Conservation (phyloP, 2,329 filamentous ascomycete species). For the Huntiella moniliformis region DNA sequence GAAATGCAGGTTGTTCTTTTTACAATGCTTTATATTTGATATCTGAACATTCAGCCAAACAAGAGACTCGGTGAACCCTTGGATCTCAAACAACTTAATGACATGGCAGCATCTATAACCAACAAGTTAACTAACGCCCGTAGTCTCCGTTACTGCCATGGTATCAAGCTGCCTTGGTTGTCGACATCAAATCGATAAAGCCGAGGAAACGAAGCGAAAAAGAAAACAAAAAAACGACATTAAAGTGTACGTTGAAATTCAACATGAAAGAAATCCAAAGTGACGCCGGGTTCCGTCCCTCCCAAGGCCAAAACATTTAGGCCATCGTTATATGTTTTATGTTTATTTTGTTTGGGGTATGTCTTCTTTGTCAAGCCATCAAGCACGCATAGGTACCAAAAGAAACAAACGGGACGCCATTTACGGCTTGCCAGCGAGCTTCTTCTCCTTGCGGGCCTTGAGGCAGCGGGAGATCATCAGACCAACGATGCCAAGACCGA, state of each 20-base stretch:
- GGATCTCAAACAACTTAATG: too few species aligned
- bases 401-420: neutral
- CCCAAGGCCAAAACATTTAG: neutral
- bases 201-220: neutral
- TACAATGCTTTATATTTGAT: too few species aligned
- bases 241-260: too few species aligned
- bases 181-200: neutral
- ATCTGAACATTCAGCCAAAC: too few species aligned
- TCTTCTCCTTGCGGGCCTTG: slow-evolving; percentile 19
- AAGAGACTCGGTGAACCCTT: too few species aligned
- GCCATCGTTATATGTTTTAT: neutral
- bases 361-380: too few species aligned
- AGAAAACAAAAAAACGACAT: neutral
- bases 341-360: neutral
- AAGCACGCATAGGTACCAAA: too few species aligned
- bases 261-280: slow-evolving; percentile 1
- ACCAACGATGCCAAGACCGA: slow-evolving; percentile 18
- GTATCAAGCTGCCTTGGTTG: neutral
- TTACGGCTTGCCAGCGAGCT: slow-evolving; percentile 13
- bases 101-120: too few species aligned
- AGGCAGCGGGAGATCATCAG: slow-evolving; percentile 19
- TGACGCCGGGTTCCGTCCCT: neutral
- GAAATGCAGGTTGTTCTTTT: too few species aligned
- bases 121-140: too few species aligned
- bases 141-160: neutral